phyloP scores from a whole-genome alignment of 2,329 filamentous ascomycete species.

The Raffaelea arxii region DNA sequence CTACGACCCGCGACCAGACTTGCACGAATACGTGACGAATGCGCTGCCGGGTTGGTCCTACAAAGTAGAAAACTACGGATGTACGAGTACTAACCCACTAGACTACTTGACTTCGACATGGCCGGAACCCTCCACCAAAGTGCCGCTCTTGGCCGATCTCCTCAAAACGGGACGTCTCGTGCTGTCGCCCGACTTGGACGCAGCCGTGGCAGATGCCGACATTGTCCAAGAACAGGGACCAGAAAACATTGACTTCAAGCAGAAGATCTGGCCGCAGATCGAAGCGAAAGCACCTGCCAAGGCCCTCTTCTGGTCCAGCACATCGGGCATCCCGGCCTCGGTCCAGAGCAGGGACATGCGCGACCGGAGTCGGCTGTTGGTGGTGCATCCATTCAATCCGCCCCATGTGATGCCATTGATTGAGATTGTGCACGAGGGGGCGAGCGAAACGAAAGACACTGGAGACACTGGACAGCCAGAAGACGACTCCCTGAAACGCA shows the following conservation, averaged over 20 bases:
- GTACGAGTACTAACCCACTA: not conserved
- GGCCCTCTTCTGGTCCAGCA: conserved; percentile 29
- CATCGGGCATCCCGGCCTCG: conserved; percentile 25
- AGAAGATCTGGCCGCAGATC: conserved; percentile 24
- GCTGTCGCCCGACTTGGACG: not conserved
- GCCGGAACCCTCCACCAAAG: not conserved
- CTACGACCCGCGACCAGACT: conserved; percentile 7
- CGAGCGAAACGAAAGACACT: conserved; percentile 17
- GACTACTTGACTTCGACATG: not conserved
- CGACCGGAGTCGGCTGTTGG: conserved; percentile 23
- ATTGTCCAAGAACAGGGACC: conserved; percentile 23
- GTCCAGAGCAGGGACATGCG: conserved; percentile 17
- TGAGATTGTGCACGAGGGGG: conserved; percentile 21
- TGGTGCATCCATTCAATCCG: conserved; percentile 39
- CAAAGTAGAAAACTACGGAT: too few relatives aligned
- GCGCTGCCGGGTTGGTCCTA: conserved; percentile 2
- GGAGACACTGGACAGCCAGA: conserved; percentile 21
- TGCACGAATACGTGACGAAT: conserved; percentile 1
- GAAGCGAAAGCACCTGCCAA: conserved; percentile 18
- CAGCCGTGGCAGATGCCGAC: not conserved
- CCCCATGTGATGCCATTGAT: conserved; percentile 37
- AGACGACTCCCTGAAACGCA: conserved; percentile 16
- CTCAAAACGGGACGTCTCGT: not conserved
- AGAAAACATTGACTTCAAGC: conserved; percentile 29
- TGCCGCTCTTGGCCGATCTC: not conserved